Evolutionary conservation across 164 flowering plant species (phyloP), one percentile per base, ranked within the genome.

Genomic region (Sextonia rubra): DNA sequence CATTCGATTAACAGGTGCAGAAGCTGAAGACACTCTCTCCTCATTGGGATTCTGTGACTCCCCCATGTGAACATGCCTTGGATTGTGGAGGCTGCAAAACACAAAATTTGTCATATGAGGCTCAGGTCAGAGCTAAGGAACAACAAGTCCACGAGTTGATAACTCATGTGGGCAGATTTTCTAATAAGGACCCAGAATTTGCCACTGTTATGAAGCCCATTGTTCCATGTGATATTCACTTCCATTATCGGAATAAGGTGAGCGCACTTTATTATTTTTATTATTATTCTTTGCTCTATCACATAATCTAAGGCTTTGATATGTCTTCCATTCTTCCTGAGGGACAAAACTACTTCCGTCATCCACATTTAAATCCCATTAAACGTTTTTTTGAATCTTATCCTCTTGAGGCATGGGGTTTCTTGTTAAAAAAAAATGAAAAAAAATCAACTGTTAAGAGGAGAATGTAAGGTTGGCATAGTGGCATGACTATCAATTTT

Each of bases 41-140:
- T 23, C 98, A 86, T 37, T 71, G 83, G 84, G 94, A 93, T 74
- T 52, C 58, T 68, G 97, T 95, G 61, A 86, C 77, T 70, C 97
- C 99, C 20, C 99, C 99, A 15, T 95, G 98, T 82, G 92, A 87
- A 78, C 88, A 91, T 84, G 97, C 99, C 29, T 77, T 86, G 11
- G 76, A 84, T 75, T 95, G 99, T 76, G 99, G 99, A 70, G 99
- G 99, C 61, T 95, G 99, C 74, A 93, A 90, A 74, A 90, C 95
- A 30, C 99, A 95, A 76, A 88, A 85, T 75, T 80, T 95, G 71
- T 79, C 83, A 61, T 95, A 95, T 73, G 91, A 86, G 68, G 97
- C 99, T 71, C 99, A 95, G 80, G 74, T 95, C 64, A 89, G 84
- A 80, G 88, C 90, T 0, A 95, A 95, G 80, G 97, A 91, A 72